phyloP scores from a whole-genome alignment of 2,329 filamentous ascomycete genomes.

The Trichophyton benhamiae region DNA sequence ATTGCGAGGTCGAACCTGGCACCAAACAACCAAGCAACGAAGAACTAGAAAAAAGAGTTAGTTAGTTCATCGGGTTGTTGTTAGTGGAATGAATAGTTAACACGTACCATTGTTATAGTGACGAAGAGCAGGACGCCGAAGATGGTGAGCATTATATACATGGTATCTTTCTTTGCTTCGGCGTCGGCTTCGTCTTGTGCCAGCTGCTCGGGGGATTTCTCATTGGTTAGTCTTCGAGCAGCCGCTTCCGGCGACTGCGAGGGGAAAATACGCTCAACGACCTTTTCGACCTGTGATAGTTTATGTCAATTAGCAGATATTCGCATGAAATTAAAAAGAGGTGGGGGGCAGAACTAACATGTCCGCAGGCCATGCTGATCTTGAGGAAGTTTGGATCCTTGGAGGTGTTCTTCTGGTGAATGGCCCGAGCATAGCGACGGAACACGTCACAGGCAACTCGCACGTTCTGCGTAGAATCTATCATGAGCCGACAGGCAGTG shows the following conservation, averaged over 20 bases:
- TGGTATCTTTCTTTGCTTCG: constrained; percentile 40
- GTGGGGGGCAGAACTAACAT: constrained; percentile 41
- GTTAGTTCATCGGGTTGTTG: constrained; percentile 3
- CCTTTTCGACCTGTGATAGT: constrained; percentile 65
- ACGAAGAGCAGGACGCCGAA: constrained; percentile 58
- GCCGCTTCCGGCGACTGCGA: constrained; percentile 57
- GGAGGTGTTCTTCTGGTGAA: constrained; percentile 88
- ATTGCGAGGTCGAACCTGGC: constrained; percentile 67
- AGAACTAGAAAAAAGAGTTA: constrained; percentile 44
- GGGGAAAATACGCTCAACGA: constrained; percentile 88
- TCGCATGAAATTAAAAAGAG: too few relatives aligned
- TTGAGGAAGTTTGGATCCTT: constrained; percentile 83
- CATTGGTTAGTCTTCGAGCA: constrained; percentile 32
- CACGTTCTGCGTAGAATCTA: constrained; percentile 83
- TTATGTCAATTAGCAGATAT: too few relatives aligned
- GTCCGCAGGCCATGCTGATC: constrained; percentile 81
- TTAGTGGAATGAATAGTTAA: constrained; percentile 14
- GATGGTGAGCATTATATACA: constrained; percentile 39
- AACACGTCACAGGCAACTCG: constrained; percentile 71
- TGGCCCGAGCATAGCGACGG: constrained; percentile 61
- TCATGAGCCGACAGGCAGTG: constrained; percentile 82
- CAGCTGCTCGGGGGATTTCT: constrained; percentile 44
- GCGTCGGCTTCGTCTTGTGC: constrained; percentile 37
- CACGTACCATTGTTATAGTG: constrained; percentile 66
- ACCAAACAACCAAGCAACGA: constrained; percentile 64